Evolutionary conservation across 257 asterid genomes (phyloP).

Genomic region (Thymus mandschuricus): DNA sequence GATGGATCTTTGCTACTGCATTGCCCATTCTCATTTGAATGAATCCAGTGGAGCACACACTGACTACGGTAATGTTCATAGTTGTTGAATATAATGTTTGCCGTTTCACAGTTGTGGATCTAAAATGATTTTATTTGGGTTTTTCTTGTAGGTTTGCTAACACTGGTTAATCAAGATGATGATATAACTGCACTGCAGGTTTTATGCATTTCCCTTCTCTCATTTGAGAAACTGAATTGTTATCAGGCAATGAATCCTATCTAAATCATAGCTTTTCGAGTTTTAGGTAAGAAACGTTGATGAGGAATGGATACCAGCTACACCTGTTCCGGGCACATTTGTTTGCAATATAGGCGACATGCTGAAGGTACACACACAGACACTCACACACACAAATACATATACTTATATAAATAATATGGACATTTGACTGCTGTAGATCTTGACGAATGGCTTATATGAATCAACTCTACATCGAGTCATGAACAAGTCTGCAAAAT

Average conservation of each 20-base stretch:
- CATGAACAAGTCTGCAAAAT: slow-evolving; percentile 58
- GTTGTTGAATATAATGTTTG: not conserved
- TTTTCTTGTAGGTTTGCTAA: slow-evolving; percentile 64
- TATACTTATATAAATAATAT: not conserved
- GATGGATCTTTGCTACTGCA: slow-evolving; percentile 33
- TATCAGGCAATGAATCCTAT: not conserved
- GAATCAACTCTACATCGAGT: slow-evolving; percentile 92
- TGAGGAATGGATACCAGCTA: slow-evolving; percentile 86
- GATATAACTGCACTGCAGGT: slow-evolving; percentile 87
- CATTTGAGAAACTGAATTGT: not conserved
- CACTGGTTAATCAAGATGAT: slow-evolving; percentile 93
- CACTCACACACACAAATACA: not conserved
- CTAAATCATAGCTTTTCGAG: not conserved
- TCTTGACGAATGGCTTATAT: slow-evolving; percentile 73
- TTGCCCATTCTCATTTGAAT: slow-evolving; percentile 28
- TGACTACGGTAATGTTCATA: slow-evolving; percentile 71
- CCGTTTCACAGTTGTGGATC: slow-evolving; percentile 14
- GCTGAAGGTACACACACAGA: slow-evolving; percentile 60
- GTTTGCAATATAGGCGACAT: slow-evolving; percentile 94
- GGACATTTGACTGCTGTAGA: slow-evolving; percentile 42
- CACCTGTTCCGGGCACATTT: slow-evolving; percentile 79
- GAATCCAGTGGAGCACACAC: slow-evolving; percentile 93
- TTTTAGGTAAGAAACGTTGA: slow-evolving; percentile 67
- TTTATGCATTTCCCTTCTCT: slow-evolving; percentile 21
- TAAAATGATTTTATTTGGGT: not conserved